Evolutionary conservation across 2,329 filamentous ascomycete genomes (phyloP).

Genomic region (Penicillium sp.): DNA sequence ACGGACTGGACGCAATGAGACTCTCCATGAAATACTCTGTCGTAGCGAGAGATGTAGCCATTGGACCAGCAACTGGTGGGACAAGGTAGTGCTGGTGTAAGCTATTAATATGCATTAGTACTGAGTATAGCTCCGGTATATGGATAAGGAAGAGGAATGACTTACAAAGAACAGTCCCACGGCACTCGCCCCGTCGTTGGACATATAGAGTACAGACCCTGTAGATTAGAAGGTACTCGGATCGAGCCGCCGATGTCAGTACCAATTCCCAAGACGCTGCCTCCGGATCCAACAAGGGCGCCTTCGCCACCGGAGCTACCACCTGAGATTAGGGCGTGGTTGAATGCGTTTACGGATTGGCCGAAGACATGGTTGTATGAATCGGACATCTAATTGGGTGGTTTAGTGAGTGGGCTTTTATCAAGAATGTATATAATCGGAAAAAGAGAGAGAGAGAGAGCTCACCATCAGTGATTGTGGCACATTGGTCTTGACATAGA

Average conservation of each 20-base stretch:
- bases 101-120: constrained; percentile 39
- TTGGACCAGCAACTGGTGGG: constrained; percentile 29
- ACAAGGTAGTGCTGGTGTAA: constrained; percentile 40
- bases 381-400: too few species aligned
- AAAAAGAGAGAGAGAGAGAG: too few species aligned
- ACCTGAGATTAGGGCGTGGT: constrained; percentile 51
- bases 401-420: too few species aligned
- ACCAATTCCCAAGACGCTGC: constrained; percentile 52
- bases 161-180: constrained; percentile 28
- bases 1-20: constrained; percentile 22
- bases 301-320: constrained; percentile 56
- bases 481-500: constrained; percentile 46
- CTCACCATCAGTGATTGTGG: too few species aligned
- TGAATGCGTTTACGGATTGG: constrained; percentile 51
- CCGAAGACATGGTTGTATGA: constrained; percentile 15
- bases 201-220: constrained; percentile 49
- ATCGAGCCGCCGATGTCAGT: constrained; percentile 58
- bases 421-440: too few species aligned
- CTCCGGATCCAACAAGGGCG: constrained; percentile 51
- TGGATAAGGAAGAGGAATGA: not conserved
- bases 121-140: not conserved
- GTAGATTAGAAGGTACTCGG: constrained; percentile 52
- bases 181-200: constrained; percentile 34
- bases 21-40: constrained; percentile 33
- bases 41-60: constrained; percentile 26